Evolutionary conservation across 2,329 filamentous ascomycete genomes (phyloP).

Genomic region (Xylariaceae sp.): DNA sequence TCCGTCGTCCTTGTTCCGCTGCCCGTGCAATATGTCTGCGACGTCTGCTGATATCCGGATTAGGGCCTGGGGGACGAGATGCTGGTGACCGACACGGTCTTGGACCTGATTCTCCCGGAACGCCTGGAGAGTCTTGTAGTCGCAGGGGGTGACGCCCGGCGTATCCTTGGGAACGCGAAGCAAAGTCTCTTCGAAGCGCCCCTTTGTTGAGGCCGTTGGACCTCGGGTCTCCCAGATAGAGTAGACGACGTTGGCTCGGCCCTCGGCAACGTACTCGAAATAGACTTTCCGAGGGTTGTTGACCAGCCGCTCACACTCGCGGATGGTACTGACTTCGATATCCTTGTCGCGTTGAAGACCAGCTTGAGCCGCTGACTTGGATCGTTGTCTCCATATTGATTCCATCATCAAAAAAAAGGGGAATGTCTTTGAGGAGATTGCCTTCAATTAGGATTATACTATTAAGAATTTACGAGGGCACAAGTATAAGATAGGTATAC

Average conservation of each 20-base stretch:
- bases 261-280: constrained; percentile 53
- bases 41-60: constrained; percentile 29
- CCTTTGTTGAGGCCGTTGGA: constrained; percentile 27
- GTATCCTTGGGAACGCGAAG: constrained; percentile 56
- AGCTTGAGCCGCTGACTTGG: constrained; percentile 14
- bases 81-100: constrained; percentile 35
- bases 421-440: not conserved
- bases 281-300: constrained; percentile 20
- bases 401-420: constrained; percentile 4
- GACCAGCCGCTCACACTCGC: constrained; percentile 21
- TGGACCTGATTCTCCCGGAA: constrained; percentile 53
- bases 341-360: not conserved
- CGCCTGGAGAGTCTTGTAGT: constrained; percentile 36
- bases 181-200: constrained; percentile 40
- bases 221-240: constrained; percentile 43
- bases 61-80: constrained; percentile 31
- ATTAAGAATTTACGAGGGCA: not conserved
- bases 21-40: constrained; percentile 51
- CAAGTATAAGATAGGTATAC: not conserved
- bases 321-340: constrained; percentile 2
- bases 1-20: constrained; percentile 31
- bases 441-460: not conserved
- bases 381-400: constrained; percentile 25
- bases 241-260: constrained; percentile 73
- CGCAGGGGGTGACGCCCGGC: constrained; percentile 42